Base-by-base conservation (phyloP, 2,329 filamentous ascomycete species). In the Truncatella angustata region DNA sequence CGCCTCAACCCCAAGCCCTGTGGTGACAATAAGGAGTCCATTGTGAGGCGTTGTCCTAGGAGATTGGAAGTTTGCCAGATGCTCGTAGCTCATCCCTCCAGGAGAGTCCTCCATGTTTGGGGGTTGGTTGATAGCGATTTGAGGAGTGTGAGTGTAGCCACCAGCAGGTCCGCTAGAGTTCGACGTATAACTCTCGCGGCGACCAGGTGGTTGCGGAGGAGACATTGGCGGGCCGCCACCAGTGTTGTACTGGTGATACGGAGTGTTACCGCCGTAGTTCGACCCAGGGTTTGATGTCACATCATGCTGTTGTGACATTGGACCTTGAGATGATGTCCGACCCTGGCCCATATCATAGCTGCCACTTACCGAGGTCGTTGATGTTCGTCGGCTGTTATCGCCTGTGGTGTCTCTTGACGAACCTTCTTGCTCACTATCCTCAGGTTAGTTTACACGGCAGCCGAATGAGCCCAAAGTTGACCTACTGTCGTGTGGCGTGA, bases 401-500 rank as follows among this genome's bases (percentile, higher is more conserved):
- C 46, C 34, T 24, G 46, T 62, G 7, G 57, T 56, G 11, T 57
- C 56, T 18, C 61, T 54, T 14, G 58, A 58, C 24, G 64, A 71
- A 43, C 69, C 71, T 58, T 77, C 75, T 51, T 73, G 71, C 50
- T 78, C 74, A 64, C 75, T 78, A 50, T 36, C 32, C 53, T 60
- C 54, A 60, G 42, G 12, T 56, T 20, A 56, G 48, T 37, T 9
- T 6, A 34, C 26, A 20, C 21, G 23, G 34, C 21, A n/a, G 16
- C 21, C 23, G n/a, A 18, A 6, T 40, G 16, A 3, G 37, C 26
- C 49, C n/a, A 14, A 18, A 23, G 7, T 16, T 5, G 14, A 68
- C 74, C 63, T 62, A 81, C 77, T 81, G 78, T 69, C 74, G 70
- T 55, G 73, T 71, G 52, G 73, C 65, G 59, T 86, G 83, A 34